Percentiles rank a stretch among this genome's conserved stretches.
Evolutionary conservation across 495 filamentous ascomycete genomes (phyloP).

Genomic region (Penicillium soppii): DNA sequence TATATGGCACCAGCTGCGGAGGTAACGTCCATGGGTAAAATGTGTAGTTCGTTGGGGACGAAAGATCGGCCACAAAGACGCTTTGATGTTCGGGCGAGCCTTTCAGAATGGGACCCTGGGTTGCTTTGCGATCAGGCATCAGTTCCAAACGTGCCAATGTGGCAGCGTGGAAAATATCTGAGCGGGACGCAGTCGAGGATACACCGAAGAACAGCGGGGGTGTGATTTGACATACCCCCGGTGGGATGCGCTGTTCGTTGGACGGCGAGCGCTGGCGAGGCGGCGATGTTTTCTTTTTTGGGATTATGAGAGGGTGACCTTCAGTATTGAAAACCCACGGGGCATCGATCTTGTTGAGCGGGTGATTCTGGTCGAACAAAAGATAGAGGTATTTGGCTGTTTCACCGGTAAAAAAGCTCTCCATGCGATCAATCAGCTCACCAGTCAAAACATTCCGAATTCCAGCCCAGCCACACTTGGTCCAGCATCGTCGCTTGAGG

Average conservation of each 20-base stretch:
- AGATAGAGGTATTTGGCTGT: slow-evolving; percentile 94
- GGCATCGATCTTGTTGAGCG: slow-evolving; percentile 80
- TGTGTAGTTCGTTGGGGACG: slow-evolving; percentile 71
- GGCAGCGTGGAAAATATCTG: slow-evolving; percentile 90
- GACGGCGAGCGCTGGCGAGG: slow-evolving; percentile 9
- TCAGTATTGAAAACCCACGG: slow-evolving; percentile 94
- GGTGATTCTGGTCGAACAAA: slow-evolving; percentile 82
- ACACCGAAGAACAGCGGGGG: slow-evolving; percentile 63
- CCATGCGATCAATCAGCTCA: slow-evolving; percentile 92
- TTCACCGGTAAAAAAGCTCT: slow-evolving; percentile 97
- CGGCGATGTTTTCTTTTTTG: slow-evolving; percentile 42
- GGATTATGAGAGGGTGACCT: slow-evolving; percentile 90
- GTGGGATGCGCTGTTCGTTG: slow-evolving; percentile 9
- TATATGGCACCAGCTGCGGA: slow-evolving; percentile 63
- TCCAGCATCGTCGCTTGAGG: slow-evolving; percentile 87
- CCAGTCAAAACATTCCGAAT: slow-evolving; percentile 90
- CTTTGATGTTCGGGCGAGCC: slow-evolving; percentile 52
- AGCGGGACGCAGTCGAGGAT: slow-evolving; percentile 76
- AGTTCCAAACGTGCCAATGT: slow-evolving; percentile 79
- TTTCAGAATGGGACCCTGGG: slow-evolving; percentile 54
- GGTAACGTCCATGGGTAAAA: slow-evolving; percentile 94
- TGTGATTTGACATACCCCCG: slow-evolving; percentile 56
- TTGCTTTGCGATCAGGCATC: slow-evolving; percentile 55
- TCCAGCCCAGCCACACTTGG: slow-evolving; percentile 90
- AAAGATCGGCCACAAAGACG: slow-evolving; percentile 56